Base-by-base conservation (phyloP, 2,329 filamentous ascomycete species). In the Scytalidium lignicola region DNA sequence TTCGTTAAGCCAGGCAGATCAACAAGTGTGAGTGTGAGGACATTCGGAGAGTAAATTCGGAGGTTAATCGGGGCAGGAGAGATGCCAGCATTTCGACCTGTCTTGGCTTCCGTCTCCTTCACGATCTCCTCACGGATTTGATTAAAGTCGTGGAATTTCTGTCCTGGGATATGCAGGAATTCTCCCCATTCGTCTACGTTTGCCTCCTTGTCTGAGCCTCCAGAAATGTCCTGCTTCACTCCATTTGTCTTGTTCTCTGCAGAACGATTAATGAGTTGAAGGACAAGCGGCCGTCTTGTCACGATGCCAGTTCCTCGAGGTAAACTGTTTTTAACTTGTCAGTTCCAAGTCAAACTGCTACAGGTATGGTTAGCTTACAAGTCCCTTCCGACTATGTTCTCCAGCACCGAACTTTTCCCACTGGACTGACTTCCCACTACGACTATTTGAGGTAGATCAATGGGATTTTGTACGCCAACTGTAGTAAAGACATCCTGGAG, bases 401-500 rank as follows among this genome's bases (percentile, higher is more conserved):
- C 93, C 64, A 99, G 74, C 61, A 99, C 93, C 17, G 93, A 99
- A 79, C 90, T 96, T 84, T 99, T 99, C 74, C 93, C 93, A 70
- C 92, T 96, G 18, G 93, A 99, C 75, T 99, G 93, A 71, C 91
- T 96, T 65, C 93, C 93, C 50, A 99, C 93, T 60, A 99, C 93
- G 60, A 87, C 92, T 69, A 99, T 99, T 76, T 99, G 93, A 48
- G 93, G 93, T 56, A 99, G 75, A 75, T 99, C 93, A 78, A 99
- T 99, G 55, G 93, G 93, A 73, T 99, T 99, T 81, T 96, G 93
- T 65, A 97, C 93, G 62, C 93, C 93, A 61, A 99, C 93, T 40
- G 93, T 97, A 55, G 92, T 86, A 69, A 99, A 99, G 61, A 99
- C 93, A 89, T 99, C 93, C 70, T 99, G 93, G 43, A 99, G 85